Conservation (phyloP, 129 eudicot species). For the Saposhnikovia divaricata region DNA sequence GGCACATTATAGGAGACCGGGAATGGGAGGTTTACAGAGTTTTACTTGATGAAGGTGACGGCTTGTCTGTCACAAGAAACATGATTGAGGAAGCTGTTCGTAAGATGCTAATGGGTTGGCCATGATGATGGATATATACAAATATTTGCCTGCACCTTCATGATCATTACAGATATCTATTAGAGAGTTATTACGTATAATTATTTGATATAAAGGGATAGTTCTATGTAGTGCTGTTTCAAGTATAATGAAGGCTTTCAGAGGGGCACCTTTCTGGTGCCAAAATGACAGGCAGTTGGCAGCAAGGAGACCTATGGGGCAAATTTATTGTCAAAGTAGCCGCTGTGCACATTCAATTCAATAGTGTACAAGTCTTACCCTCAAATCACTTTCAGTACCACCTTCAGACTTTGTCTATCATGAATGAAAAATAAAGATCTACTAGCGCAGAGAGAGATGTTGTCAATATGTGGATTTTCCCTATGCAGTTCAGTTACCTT, state of each 20-base stretch:
- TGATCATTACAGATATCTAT: slow-evolving; percentile 5
- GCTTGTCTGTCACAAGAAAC: slow-evolving; percentile 27
- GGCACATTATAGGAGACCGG: slow-evolving; percentile 60
- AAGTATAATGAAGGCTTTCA: not conserved
- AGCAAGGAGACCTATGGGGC: not conserved
- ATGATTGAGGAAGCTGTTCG: slow-evolving; percentile 58
- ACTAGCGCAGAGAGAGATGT: not conserved
- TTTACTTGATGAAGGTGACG: slow-evolving; percentile 64
- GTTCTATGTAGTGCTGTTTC: not conserved
- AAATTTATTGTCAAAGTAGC: not conserved
- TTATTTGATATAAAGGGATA: slow-evolving; percentile 2
- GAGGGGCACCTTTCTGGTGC: slow-evolving; percentile 5
- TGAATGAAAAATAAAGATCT: not conserved
- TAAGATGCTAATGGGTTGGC: slow-evolving; percentile 75
- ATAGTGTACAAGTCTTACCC: not conserved
- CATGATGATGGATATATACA: slow-evolving; percentile 8
- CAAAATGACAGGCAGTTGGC: slow-evolving; percentile 11
- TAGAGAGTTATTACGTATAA: not conserved
- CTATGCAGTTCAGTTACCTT: not conserved
- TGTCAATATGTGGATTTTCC: not conserved
- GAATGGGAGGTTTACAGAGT: slow-evolving; percentile 87
- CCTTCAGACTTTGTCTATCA: not conserved
- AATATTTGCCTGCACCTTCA: not conserved
- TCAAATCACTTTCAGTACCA: not conserved
- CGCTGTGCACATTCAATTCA: slow-evolving; percentile 4